These are phyloP conservation scores for Hanseniaspora thailandica DNA, from an alignment of 805 yeast genomes.

Conservation along the genomic window DNA sequence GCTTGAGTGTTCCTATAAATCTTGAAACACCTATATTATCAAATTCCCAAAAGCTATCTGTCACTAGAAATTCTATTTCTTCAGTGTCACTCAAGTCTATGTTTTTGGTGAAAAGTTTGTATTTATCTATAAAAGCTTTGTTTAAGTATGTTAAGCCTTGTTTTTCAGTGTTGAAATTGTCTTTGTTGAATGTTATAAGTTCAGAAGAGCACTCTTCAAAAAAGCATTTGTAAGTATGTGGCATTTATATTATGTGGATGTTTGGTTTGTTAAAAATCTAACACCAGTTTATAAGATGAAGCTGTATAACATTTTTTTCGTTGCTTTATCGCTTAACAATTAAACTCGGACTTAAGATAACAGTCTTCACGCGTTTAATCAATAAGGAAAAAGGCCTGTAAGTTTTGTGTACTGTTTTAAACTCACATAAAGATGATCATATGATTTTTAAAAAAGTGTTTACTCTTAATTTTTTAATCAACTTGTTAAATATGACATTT, in stretches of 20 bases:
- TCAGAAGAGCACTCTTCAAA: conserved; percentile 22
- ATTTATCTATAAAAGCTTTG: conserved; percentile 15
- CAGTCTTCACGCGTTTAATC: neutral
- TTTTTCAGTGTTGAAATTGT: neutral
- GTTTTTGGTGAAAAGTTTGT: conserved; percentile 16
- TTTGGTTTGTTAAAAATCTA: neutral
- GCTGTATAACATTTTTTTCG: too few relatives aligned
- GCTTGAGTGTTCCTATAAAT: conserved; percentile 15
- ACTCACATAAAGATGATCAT: too few relatives aligned
- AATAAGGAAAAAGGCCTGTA: neutral
- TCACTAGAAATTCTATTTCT: conserved; percentile 30
- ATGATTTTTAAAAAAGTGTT: too few relatives aligned
- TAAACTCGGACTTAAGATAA: neutral
- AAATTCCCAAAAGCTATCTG: conserved; percentile 63
- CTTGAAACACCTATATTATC: conserved; percentile 67
- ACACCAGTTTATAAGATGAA: too few relatives aligned
- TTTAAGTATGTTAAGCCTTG: conserved; percentile 16
- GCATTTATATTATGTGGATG: neutral
- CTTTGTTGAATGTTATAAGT: conserved; percentile 18
- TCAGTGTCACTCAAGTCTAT: conserved; percentile 17
- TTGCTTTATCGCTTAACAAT: neutral
- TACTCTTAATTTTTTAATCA: too few relatives aligned
- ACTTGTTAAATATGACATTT: too few relatives aligned
- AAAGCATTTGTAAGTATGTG: conserved; percentile 20
- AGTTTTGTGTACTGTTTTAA: neutral